Percentiles rank a stretch among this genome's conserved stretches.
Conservation (phyloP, 78 protist genomes). For the Dictyostelium discoideum region DNA sequence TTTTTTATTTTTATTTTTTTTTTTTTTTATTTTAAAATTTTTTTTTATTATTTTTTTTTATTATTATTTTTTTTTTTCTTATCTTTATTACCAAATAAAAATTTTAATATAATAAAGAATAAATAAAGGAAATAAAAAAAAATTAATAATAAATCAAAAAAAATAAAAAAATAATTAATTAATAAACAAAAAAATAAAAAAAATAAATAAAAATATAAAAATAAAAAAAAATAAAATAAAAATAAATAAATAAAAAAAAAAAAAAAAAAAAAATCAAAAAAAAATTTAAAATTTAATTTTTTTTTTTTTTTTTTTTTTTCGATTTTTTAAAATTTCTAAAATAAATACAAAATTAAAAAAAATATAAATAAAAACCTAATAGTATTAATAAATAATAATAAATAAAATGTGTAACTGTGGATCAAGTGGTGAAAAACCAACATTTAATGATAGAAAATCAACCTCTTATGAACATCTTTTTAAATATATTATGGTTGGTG, state of each 20-base stretch:
- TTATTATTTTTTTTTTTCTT: too few relatives aligned
- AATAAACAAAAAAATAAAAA: background rate
- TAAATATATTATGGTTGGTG: constrained; percentile 86
- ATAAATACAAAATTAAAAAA: background rate
- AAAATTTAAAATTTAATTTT: background rate
- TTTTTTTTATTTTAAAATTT: too few relatives aligned
- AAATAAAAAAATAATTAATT: background rate
- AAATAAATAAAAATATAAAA: background rate
- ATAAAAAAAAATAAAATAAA: background rate
- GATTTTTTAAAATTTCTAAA: background rate
- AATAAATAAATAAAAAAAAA: background rate
- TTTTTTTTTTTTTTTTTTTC: constrained; percentile 13
- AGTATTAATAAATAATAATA: background rate
- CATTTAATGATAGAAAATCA: constrained; percentile 30
- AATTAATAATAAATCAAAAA: background rate
- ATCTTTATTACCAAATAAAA: background rate
- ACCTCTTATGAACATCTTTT: constrained; percentile 66
- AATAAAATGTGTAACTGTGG: constrained; percentile 45
- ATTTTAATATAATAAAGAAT: background rate
- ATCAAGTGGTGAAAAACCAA: constrained; percentile 2
- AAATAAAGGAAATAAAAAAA: background rate
- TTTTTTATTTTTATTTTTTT: too few relatives aligned
- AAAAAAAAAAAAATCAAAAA: background rate
- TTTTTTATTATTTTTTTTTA: too few relatives aligned
- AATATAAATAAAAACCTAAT: background rate